Evolutionary conservation across 129 eudicot species (phyloP).

Genomic region (Helianthus annuus): DNA sequence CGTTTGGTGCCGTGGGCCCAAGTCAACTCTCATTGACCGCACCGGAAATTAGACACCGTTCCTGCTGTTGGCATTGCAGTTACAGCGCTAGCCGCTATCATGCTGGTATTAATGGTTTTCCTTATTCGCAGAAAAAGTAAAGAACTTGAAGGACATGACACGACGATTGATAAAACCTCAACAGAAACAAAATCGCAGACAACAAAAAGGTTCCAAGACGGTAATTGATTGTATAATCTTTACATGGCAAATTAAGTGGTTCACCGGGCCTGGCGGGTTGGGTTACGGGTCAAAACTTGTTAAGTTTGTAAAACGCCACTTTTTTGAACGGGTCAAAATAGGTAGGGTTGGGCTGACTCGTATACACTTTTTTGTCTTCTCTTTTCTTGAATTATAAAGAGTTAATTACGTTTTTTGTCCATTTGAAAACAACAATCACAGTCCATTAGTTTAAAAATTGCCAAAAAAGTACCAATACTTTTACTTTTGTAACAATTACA

Average conservation of each 20-base stretch:
- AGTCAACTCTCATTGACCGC: constrained; percentile 55
- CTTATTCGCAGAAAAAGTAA: constrained; percentile 68
- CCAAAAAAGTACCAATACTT: too few relatives aligned
- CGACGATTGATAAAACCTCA: constrained; percentile 34
- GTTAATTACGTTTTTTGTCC: too few relatives aligned
- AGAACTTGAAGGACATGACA: constrained; percentile 58
- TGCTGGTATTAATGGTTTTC: constrained; percentile 60
- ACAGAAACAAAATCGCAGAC: constrained; percentile 52
- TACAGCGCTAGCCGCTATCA: constrained; percentile 51
- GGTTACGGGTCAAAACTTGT: constrained; percentile 4
- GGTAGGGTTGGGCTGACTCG: not conserved
- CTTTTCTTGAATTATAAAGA: not conserved
- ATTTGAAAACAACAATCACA: too few relatives aligned
- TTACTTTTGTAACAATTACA: too few relatives aligned
- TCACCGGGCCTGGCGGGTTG: not conserved
- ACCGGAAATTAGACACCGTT: constrained; percentile 46
- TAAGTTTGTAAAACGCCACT: not conserved
- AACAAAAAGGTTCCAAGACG: constrained; percentile 61
- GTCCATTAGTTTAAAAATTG: too few relatives aligned
- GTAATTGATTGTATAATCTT: constrained; percentile 28
- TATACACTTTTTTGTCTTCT: not conserved
- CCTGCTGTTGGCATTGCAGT: constrained; percentile 71
- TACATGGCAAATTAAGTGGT: not conserved
- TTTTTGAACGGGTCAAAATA: not conserved
- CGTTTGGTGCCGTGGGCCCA: constrained; percentile 68